Percentiles rank a stretch among this genome's conserved stretches.
These are phyloP conservation scores for Crithidia thermophila DNA, from an alignment of 208 protist genomes.

Conservation along the genomic window DNA sequence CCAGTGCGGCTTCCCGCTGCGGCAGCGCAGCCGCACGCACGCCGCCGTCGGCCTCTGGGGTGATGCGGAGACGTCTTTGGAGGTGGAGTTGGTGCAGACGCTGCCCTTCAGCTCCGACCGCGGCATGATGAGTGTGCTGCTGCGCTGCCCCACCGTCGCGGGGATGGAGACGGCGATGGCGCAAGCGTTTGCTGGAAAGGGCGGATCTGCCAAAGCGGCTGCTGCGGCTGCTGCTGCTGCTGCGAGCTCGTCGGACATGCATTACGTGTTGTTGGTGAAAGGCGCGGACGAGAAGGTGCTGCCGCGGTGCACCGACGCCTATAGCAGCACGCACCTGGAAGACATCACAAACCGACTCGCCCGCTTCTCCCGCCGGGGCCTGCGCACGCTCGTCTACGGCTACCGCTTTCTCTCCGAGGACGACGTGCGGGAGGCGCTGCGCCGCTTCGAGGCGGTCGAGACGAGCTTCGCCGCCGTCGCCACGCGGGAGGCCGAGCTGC, in stretches of 20 bases:
- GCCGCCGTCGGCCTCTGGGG: constrained; percentile 30
- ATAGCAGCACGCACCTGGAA: constrained; percentile 27
- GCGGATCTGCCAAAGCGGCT: not conserved
- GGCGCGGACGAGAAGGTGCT: constrained; percentile 84
- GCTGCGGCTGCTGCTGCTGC: not conserved
- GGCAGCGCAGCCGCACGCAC: constrained; percentile 41
- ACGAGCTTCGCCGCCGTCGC: constrained; percentile 21
- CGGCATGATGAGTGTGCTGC: constrained; percentile 80
- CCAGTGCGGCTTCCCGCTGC: constrained; percentile 64
- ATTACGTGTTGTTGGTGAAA: constrained; percentile 72
- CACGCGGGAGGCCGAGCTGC: constrained; percentile 30
- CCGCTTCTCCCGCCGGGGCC: constrained; percentile 45
- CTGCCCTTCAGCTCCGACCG: constrained; percentile 85
- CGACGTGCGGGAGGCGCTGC: constrained; percentile 44
- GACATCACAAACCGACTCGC: constrained; percentile 18
- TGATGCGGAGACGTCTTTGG: constrained; percentile 11
- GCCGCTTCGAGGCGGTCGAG: constrained; percentile 28
- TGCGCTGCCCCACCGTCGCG: constrained; percentile 32
- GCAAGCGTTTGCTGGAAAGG: constrained; percentile 21
- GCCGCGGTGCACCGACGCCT: constrained; percentile 39
- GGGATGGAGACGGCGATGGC: not conserved
- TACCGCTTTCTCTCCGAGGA: constrained; percentile 50
- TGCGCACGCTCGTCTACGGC: constrained; percentile 75
- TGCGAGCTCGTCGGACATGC: not conserved
- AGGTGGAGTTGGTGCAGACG: constrained; percentile 46